Evolutionary conservation across 805 yeast genomes (phyloP), one percentile per base, ranked within the genome.

Genomic region (Hanseniaspora jakobsenii): DNA sequence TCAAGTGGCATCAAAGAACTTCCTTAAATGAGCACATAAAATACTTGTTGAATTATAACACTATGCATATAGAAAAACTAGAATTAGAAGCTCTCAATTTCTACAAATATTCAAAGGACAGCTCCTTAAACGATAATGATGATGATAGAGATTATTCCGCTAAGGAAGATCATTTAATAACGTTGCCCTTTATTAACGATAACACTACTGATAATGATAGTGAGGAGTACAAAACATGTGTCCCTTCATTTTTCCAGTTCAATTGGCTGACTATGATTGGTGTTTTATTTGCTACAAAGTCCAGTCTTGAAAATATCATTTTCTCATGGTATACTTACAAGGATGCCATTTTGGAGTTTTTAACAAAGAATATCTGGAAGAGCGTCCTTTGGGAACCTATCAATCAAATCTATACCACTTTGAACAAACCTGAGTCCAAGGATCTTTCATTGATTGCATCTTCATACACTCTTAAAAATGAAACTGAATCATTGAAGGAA

Each of bases 401-500:
- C 8, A 34, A 16, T 3, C 32, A 41, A 22, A 41, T 41, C 5
- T 19, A 31, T 6, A 22, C 32, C 7, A 41, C 45, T 4, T 23
- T 41, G 12, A 41, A 41, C 19, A 30, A 32, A 9, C 18, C 30
- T n/a, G 38, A 41, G 21, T 7, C 45, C 9, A 41, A 41, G 17
- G 45, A 34, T 12, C 22, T 41, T 16, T 41, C 45, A 6, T 34
- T 41, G 26, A 21, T 41, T 19, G 38, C 45, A 4, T 41, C 45
- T 9, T 34, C 32, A 4, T 34, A 41, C 1, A 73, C 78, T 48
- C 81, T 94, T 0, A 72, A 86, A 18, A 77, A 83, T 62, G 76
- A 89, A 3, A 80, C 81, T 56, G 80, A 81, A 44, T 80, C 94
- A 1, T 66, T 91, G 14, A 70, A 72, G 29, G 74, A 91, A 0